Base-by-base conservation (phyloP, 129 eudicot genomes). In the Lactuca sativa region DNA sequence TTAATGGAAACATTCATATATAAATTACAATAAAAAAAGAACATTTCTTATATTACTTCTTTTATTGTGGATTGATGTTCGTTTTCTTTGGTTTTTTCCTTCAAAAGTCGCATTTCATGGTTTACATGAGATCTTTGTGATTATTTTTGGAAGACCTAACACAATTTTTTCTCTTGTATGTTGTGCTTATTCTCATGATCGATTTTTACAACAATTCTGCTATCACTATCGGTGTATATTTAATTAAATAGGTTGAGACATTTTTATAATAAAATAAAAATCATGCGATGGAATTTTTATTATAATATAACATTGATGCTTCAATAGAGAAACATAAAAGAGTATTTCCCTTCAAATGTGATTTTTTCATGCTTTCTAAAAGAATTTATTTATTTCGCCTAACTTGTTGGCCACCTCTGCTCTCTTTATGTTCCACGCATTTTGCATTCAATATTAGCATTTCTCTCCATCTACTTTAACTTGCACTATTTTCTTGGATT, bases 371-470 rank as follows among this genome's bases (percentile, higher is more conserved):
- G 18, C 53, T 34, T 62, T 62, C 10, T 33, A 33, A 60, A 33
- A 1, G n/a, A 31, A 33, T 40, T 5, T 12, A 25, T 32, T 6
- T 60, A 60, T 33, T 41, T 11, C 41, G 36, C 37, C 37, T 9
- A 40, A 40, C 47, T 40, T 40, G 21, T 40, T 6, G 47, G 11
- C 47, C 9, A 63, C 43, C 34, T 16, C 4, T 7, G 56, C 17
- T 41, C 41, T 37, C 69, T 41, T 16, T 64, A 9, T 64, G 69
- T 64, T 41, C 69, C 69, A 41, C 5, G 1, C 55, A 64, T 64
- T 64, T 21, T 41, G 69, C 54, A 64, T 43, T 21, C 69, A 64
- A 64, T 40, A 41, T 64, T 17, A 25, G 2, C 55, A 18, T 17
- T 9, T 33, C 9, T 16, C 53, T 40, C n/a, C 8, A 6, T 5